Evolutionary conservation across 1,284 basidiomycete species (phyloP).

Genomic region (Sparassis latifolia): DNA sequence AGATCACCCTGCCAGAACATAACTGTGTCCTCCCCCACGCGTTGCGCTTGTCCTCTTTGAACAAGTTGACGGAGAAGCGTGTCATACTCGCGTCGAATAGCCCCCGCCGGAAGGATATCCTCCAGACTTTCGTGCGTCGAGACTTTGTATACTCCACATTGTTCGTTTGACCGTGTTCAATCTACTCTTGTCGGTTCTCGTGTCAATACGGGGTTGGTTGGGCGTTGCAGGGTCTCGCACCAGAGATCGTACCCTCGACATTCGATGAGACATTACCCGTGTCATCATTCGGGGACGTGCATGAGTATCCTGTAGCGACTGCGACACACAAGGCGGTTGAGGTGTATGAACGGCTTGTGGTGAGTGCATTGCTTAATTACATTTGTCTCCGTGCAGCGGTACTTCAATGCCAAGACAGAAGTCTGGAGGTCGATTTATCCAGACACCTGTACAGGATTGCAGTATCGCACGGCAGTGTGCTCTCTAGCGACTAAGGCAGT

Average conservation of each 20-base stretch:
- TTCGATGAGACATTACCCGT: constrained; percentile 82
- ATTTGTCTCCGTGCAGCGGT: not conserved
- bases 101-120: constrained; percentile 81
- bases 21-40: constrained; percentile 63
- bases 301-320: constrained; percentile 92
- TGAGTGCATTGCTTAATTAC: constrained; percentile 29
- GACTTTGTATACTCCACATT: not conserved
- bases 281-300: constrained; percentile 66
- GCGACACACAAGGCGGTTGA: constrained; percentile 90
- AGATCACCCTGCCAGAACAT: constrained; percentile 22
- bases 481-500: not conserved
- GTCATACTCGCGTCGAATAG: constrained; percentile 84
- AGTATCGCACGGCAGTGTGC: not conserved
- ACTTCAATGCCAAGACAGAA: too few relatives aligned
- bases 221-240: constrained; percentile 64
- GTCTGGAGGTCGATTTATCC: too few relatives aligned
- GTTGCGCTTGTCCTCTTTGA: constrained; percentile 62
- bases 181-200: not conserved
- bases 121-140: constrained; percentile 66
- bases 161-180: not conserved
- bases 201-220: too few relatives aligned
- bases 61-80: constrained; percentile 67
- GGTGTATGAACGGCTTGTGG: constrained; percentile 85
- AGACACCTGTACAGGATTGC: too few relatives aligned
- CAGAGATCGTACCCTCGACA: constrained; percentile 84